A percentile compares a stretch with the other conserved stretches of the same genome.
Conservation (phyloP, 768 basidiomycete genomes). For the Collybiopsis luxurians region DNA sequence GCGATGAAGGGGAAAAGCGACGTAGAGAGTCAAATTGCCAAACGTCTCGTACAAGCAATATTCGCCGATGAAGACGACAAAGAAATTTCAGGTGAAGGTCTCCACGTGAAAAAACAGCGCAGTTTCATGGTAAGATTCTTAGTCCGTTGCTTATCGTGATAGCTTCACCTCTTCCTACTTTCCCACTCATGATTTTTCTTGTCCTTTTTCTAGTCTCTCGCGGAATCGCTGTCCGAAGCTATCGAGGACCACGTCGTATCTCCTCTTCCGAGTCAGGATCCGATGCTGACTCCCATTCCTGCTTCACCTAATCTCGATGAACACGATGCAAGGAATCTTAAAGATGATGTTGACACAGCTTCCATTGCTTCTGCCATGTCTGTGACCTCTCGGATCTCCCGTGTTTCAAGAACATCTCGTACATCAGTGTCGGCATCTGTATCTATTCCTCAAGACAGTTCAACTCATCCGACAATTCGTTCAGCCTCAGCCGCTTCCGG, state of each 20-base stretch:
- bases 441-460: neutral
- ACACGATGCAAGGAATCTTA: neutral
- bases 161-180: too few species aligned
- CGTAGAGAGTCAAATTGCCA: conserved; percentile 67
- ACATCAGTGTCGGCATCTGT: neutral
- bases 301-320: conserved; percentile 15
- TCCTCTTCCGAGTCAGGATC: conserved; percentile 31
- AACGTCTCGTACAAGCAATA: conserved; percentile 62
- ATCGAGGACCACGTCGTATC: conserved; percentile 43
- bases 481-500: neutral
- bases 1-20: conserved; percentile 41
- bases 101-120: conserved; percentile 50
- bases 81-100: neutral
- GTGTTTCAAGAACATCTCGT: neutral
- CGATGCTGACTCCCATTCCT: conserved; percentile 31
- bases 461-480: neutral
- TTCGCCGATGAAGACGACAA: conserved; percentile 35
- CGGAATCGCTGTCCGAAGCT: conserved; percentile 55
- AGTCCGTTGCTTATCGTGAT: too few species aligned
- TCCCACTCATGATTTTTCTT: too few species aligned
- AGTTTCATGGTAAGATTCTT: conserved; percentile 52
- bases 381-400: neutral
- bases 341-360: neutral
- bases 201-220: conserved; percentile 51
- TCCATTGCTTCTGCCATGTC: neutral